Base-by-base conservation (phyloP, 176 grass and related monocot species). In the Aegilops bicornis region DNA sequence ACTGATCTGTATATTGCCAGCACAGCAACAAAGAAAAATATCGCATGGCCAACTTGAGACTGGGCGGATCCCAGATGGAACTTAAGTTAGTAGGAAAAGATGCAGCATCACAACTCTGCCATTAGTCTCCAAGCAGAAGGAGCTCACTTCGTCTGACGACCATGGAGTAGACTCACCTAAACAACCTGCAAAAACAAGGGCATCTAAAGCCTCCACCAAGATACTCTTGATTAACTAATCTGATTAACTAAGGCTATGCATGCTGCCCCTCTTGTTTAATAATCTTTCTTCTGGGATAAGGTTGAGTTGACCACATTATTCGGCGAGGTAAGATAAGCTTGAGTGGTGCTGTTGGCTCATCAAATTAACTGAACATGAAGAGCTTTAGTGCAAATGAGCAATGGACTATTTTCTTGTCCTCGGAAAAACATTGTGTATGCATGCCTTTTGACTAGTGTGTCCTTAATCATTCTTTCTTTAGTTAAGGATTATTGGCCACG, bases 121-220 rank as follows among this genome's bases (percentile, higher is more conserved):
- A 88, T 71, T 83, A 91, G 82, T 82, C 40, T 90, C 91, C 94
- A 96, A 96, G 89, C 80, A 92, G 87, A 88, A 86, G 47, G 61
- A 74, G 60, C 29, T 23, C 81, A 31, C 37, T 39, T 61, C 79
- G 72, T 81, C 80, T 90, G 87, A 87, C 85, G 27, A 81, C 85
- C 91, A 93, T 96, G 89, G 91, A 96, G 89, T 88, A 94, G 91
- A 96, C 80, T 90, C 89, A 96, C 94, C 91, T 96, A 96, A 96
- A 94, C 89, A 94, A 94, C 89, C 88, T 88, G 61, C 81, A 86
- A 68, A 81, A 87, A 69, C 76, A 89, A 80, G 69, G 80, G 14
- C 76, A 76, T 81, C 81, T 75, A 82, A 78, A 84, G 87, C 79
- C 87, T 89, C 87, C 80, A 76, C 62, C 62, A 88, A 79, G 86